Conservation (phyloP, 2,329 filamentous ascomycete genomes). For the Calonectria honghensis region DNA sequence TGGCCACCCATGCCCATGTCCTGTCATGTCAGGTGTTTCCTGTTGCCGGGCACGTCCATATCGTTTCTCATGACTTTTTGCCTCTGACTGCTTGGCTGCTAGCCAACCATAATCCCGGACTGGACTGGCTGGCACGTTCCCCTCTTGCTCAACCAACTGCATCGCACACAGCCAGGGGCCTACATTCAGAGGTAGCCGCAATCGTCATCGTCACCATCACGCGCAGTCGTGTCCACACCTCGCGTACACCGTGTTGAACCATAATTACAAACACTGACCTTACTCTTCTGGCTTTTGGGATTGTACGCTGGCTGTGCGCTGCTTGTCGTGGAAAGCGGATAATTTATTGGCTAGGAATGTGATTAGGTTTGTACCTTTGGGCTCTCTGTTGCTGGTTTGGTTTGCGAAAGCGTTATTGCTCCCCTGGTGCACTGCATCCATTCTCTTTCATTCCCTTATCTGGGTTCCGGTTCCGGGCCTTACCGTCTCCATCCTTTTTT, state of each 20-base stretch:
- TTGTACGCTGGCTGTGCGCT: not conserved
- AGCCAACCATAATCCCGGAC: conserved; percentile 17
- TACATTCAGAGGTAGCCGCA: conserved; percentile 20
- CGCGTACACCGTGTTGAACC: conserved; percentile 12
- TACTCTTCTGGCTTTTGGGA: not conserved
- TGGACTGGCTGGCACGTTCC: conserved; percentile 24
- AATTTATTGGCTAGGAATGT: not conserved
- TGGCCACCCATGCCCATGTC: conserved; percentile 22
- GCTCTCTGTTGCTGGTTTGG: not conserved
- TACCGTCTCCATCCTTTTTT: conserved; percentile 35
- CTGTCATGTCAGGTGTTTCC: not conserved
- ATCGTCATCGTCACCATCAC: conserved; percentile 51
- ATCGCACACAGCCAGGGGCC: conserved; percentile 9
- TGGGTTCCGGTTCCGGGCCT: conserved; percentile 33
- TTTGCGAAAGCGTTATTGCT: not conserved
- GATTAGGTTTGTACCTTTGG: not conserved
- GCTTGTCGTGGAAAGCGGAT: not conserved
- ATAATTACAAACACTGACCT: conserved; percentile 12
- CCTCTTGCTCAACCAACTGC: conserved; percentile 32
- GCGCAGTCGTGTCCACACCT: conserved; percentile 32
- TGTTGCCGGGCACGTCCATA: conserved; percentile 6
- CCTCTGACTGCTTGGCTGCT: not conserved
- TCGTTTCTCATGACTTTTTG: conserved; percentile 23
- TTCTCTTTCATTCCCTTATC: conserved; percentile 16
- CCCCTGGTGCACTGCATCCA: not conserved